phyloP scores from a whole-genome alignment of 2,329 filamentous ascomycete genomes.

The Aspergillus japonicus region DNA sequence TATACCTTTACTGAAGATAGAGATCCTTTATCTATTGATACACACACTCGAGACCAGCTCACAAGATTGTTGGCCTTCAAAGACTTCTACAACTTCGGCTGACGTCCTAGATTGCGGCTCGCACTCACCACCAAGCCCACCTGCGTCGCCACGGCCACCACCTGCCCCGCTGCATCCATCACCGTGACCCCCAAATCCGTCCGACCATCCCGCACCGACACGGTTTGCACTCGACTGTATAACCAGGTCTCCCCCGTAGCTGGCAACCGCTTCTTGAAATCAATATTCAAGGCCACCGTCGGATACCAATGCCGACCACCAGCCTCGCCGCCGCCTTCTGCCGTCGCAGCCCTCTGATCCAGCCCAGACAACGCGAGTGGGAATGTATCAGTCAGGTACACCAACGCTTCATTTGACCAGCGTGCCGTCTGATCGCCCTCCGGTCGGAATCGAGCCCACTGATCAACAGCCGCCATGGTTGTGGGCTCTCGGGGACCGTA shows the following conservation, averaged over 20 bases:
- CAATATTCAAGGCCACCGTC: conserved; percentile 71
- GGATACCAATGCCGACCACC: conserved; percentile 66
- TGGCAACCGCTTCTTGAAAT: conserved; percentile 72
- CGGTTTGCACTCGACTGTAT: conserved; percentile 63
- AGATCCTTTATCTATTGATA: conserved; percentile 1
- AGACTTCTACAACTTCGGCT: conserved; percentile 30
- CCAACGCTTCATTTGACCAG: conserved; percentile 65
- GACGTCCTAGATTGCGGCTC: conserved; percentile 60
- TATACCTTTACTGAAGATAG: neutral
- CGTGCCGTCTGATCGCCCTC: conserved; percentile 46
- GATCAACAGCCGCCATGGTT: conserved; percentile 49
- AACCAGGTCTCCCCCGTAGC: conserved; percentile 70
- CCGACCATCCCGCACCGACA: conserved; percentile 67
- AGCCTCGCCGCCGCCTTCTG: conserved; percentile 26
- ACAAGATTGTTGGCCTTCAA: neutral
- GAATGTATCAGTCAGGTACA: conserved; percentile 67
- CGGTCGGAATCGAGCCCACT: conserved; percentile 65
- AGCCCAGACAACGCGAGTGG: conserved; percentile 62
- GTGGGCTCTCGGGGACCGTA: conserved; percentile 37
- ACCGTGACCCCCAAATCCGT: conserved; percentile 73
- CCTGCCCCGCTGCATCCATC: conserved; percentile 61
- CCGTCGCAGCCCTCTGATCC: conserved; percentile 32
- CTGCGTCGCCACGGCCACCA: conserved; percentile 68
- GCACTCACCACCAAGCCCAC: conserved; percentile 63
- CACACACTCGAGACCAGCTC: conserved; percentile 6